phyloP scores from a whole-genome alignment of 306 rosid genomes.

The Trichosanthes truncata region DNA sequence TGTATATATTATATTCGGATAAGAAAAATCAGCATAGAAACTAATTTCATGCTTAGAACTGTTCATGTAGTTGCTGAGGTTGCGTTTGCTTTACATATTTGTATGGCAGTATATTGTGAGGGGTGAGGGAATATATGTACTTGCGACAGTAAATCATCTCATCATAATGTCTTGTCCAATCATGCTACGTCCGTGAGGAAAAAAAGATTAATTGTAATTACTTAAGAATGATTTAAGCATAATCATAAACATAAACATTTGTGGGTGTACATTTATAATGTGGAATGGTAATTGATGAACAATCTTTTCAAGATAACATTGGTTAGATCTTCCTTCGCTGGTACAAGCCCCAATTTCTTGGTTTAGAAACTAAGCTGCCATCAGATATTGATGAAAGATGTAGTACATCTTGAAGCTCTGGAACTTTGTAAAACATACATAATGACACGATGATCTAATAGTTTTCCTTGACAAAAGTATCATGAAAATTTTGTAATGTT shows the following conservation, averaged over 20 bases:
- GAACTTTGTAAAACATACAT: neutral
- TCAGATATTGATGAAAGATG: neutral
- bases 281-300: neutral
- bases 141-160: neutral
- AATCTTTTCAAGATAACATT: neutral
- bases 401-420: neutral
- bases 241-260: neutral
- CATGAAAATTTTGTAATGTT: neutral
- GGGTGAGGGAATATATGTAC: neutral
- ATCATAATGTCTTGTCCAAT: neutral
- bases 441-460: neutral
- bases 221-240: neutral
- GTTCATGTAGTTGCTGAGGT: neutral
- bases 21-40: neutral
- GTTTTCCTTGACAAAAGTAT: neutral
- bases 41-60: neutral
- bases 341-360: neutral
- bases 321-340: neutral
- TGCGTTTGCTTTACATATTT: neutral
- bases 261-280: neutral
- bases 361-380: neutral
- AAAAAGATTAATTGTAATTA: neutral
- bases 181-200: neutral
- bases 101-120: neutral
- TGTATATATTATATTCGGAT: neutral